A percentile compares a stretch with the other conserved stretches of the same genome.
Conservation (phyloP, 179 eudicot species). For the Pouteria campechiana region DNA sequence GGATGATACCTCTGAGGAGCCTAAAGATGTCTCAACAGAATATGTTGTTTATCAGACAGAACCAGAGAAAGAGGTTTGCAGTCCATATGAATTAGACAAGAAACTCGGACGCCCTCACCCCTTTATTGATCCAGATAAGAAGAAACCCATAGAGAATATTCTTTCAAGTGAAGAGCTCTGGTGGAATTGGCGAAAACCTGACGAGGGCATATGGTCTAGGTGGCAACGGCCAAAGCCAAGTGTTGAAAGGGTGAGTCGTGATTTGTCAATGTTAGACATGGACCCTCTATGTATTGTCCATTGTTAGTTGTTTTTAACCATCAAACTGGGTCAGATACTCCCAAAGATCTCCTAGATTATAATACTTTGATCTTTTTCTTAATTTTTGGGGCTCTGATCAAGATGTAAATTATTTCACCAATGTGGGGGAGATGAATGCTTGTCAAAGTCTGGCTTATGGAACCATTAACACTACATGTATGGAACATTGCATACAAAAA, state of each 20-base stretch:
- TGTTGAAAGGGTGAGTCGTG: constrained; percentile 96
- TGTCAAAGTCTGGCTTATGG: no score
- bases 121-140: constrained; percentile 67
- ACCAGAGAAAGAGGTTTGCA: constrained; percentile 43
- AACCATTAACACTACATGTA: no score
- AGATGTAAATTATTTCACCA: no score
- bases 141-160: constrained; percentile 54
- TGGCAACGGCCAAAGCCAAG: constrained; percentile 94
- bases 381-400: no score
- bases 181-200: constrained; percentile 99
- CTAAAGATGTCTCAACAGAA: constrained; percentile 46
- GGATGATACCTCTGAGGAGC: constrained; percentile 48
- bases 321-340: no score
- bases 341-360: no score
- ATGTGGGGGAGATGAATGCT: no score
- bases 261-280: no score
- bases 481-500: no score
- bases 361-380: no score
- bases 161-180: constrained; percentile 89
- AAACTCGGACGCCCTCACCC: constrained; percentile 79
- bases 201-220: constrained; percentile 84
- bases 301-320: no score
- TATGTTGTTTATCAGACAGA: constrained; percentile 70
- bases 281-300: no score
- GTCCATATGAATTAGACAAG: constrained; percentile 77